These are phyloP conservation scores for Candida sanyaensis DNA, from an alignment of 1,139 yeast species.

Conservation along the genomic window DNA sequence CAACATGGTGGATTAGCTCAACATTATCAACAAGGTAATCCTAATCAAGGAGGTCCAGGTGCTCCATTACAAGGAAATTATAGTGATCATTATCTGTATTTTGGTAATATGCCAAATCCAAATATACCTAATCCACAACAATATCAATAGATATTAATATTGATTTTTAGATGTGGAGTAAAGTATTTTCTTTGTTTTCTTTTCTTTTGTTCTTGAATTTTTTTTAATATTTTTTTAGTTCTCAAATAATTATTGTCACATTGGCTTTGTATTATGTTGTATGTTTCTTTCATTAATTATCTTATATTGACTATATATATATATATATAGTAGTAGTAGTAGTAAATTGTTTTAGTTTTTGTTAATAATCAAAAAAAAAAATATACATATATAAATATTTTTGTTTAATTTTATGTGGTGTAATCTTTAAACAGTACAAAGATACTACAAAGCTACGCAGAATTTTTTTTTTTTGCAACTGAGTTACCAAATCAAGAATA, in stretches of 20 bases:
- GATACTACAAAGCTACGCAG: too few species aligned
- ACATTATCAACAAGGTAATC: constrained; percentile 28
- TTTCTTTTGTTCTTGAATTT: not conserved
- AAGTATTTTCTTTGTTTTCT: not conserved
- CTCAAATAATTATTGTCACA: not conserved
- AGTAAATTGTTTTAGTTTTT: not conserved
- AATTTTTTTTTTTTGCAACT: constrained; percentile 12
- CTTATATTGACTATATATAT: not conserved
- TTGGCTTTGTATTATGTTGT: constrained; percentile 3
- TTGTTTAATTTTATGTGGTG: not conserved
- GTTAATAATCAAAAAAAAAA: too few species aligned
- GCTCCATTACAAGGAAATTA: constrained; percentile 23
- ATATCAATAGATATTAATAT: constrained; percentile 23
- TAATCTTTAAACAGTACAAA: not conserved
- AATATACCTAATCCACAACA: constrained; percentile 48
- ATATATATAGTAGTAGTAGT: not conserved
- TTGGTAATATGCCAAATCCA: constrained; percentile 54
- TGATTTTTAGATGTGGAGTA: not conserved
- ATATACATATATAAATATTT: not conserved
- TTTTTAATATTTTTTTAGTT: not conserved
- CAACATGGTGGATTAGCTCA: constrained; percentile 11
- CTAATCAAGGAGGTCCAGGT: constrained; percentile 13
- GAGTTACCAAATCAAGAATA: constrained; percentile 9
- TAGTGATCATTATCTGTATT: constrained; percentile 55
- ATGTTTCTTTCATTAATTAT: not conserved